These are phyloP conservation scores for Pythium periplocum DNA, from an alignment of 352 stramenopile genomes.

Conservation along the genomic window DNA sequence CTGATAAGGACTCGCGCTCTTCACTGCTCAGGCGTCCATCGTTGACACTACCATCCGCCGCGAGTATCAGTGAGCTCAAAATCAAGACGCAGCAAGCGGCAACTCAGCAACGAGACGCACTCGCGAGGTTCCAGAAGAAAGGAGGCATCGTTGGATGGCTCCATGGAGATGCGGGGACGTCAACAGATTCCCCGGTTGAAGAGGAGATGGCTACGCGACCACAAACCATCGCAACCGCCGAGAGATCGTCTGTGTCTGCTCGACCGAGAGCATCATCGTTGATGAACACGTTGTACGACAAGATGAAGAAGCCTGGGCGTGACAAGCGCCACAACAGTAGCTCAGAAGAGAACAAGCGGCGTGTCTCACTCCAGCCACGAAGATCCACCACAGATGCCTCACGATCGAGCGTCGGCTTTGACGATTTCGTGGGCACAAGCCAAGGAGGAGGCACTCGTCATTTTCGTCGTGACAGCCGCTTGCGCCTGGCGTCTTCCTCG, in stretches of 20 bases:
- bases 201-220: too few relatives aligned
- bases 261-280: slow-evolving; percentile 4
- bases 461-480: slow-evolving; percentile 11
- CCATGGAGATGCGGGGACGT: slow-evolving; percentile 31
- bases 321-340: slow-evolving; percentile 15
- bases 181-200: too few relatives aligned
- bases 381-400: too few relatives aligned
- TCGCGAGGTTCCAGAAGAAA: slow-evolving; percentile 56
- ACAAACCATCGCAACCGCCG: too few relatives aligned
- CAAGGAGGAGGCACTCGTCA: neutral
- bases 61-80: slow-evolving; percentile 17
- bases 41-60: too few relatives aligned
- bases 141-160: slow-evolving; percentile 60
- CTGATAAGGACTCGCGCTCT: too few relatives aligned
- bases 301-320: slow-evolving; percentile 10
- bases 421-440: slow-evolving; percentile 20
- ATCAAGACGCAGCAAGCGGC: slow-evolving; percentile 29
- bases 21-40: too few relatives aligned
- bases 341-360: slow-evolving; percentile 1
- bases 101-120: slow-evolving; percentile 30
- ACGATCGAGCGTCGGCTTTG: slow-evolving; percentile 16
- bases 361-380: slow-evolving; percentile 10
- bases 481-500: neutral
- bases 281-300: slow-evolving; percentile 14
- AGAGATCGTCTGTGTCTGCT: neutral